phyloP scores from a whole-genome alignment of 2,329 filamentous ascomycete genomes.

The Alternaria arbusti region DNA sequence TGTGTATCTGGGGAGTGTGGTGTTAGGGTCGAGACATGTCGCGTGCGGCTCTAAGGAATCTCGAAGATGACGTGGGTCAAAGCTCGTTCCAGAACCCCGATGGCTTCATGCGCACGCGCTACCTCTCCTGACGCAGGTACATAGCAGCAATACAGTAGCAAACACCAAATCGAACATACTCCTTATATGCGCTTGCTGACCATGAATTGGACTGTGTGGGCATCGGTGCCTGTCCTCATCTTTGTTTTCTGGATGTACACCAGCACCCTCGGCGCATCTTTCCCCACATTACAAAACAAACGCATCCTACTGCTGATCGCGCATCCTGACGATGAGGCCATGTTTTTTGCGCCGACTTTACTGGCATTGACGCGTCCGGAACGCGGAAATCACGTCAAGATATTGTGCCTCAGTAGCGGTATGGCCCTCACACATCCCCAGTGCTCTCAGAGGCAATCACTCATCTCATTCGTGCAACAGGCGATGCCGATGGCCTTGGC shows the following conservation, averaged over 20 bases:
- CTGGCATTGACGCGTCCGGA: constrained; percentile 81
- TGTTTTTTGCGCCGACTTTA: constrained; percentile 96
- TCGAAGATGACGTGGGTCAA: constrained; percentile 22
- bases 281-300: constrained; percentile 78
- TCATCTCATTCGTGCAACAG: constrained; percentile 49
- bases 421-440: constrained; percentile 21
- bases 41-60: constrained; percentile 26
- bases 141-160: neutral
- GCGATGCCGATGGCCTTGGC: constrained; percentile 86
- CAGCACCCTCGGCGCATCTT: constrained; percentile 53
- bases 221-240: constrained; percentile 51
- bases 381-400: constrained; percentile 88
- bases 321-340: constrained; percentile 97
- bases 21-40: constrained; percentile 16
- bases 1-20: neutral
- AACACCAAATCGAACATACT: neutral
- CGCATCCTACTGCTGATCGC: constrained; percentile 92
- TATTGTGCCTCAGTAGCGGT: constrained; percentile 90
- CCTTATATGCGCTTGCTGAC: neutral
- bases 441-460: neutral
- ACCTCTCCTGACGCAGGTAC: neutral
- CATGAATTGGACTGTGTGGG: constrained; percentile 52
- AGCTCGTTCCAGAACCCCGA: constrained; percentile 13
- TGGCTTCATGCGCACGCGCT: neutral
- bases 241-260: constrained; percentile 57